These are phyloP conservation scores for Fraxinus platypoda DNA, from an alignment of 305 asterid genomes.

Conservation along the genomic window DNA sequence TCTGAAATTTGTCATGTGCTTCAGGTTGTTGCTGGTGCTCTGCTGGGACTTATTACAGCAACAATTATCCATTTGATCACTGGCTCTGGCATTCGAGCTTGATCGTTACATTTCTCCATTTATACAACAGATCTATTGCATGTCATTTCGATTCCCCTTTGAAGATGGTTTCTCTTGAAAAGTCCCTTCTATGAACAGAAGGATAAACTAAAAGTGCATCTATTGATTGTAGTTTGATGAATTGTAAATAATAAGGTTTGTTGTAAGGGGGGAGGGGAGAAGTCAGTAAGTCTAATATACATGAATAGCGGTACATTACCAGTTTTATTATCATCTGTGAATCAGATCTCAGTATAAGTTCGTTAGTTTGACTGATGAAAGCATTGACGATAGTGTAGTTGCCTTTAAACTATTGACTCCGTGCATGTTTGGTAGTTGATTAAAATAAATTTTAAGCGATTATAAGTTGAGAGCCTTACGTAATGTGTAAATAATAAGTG, in stretches of 20 bases:
- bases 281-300: neutral
- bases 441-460: neutral
- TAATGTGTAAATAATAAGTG: neutral
- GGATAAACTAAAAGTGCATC: neutral
- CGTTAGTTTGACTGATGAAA: neutral
- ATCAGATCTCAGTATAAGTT: neutral
- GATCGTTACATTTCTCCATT: slow-evolving; percentile 10
- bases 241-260: neutral
- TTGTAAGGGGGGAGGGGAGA: neutral
- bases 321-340: neutral
- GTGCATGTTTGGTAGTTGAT: neutral
- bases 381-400: neutral
- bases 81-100: slow-evolving; percentile 29
- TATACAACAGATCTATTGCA: neutral
- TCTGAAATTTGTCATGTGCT: neutral
- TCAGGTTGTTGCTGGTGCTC: slow-evolving; percentile 86
- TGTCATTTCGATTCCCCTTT: neutral
- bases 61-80: slow-evolving; percentile 42
- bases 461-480: neutral
- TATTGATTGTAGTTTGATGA: neutral
- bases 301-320: neutral
- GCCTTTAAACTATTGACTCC: neutral
- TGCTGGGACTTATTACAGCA: slow-evolving; percentile 61
- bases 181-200: neutral
- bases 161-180: neutral